Conservation (phyloP, 2,329 filamentous ascomycete genomes). For the Aureobasidium sp. region DNA sequence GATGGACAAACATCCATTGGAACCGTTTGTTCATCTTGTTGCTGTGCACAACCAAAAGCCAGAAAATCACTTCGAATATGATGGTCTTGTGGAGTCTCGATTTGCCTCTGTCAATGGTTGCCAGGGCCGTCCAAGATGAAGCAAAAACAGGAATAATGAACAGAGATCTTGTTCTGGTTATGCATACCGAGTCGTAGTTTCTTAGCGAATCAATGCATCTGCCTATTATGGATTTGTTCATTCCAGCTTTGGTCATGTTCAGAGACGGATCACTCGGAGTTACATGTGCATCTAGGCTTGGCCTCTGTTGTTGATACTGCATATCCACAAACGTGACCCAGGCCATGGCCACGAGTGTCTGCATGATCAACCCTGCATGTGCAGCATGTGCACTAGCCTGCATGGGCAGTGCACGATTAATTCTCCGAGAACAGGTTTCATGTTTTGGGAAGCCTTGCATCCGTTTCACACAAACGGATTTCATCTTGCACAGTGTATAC, state of each 20-base stretch:
- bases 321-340: not conserved
- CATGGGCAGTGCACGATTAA: slow-evolving; percentile 2
- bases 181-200: not conserved
- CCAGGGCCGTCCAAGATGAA: not conserved
- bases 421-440: slow-evolving; percentile 4
- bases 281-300: not conserved
- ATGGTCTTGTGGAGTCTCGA: slow-evolving; percentile 1
- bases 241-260: not conserved
- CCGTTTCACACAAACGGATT: not conserved
- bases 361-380: not conserved
- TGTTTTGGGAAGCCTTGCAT: not conserved
- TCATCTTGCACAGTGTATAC: not conserved
- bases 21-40: slow-evolving; percentile 12
- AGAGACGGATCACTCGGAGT: not conserved
- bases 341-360: not conserved
- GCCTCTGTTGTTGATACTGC: not conserved
- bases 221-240: not conserved
- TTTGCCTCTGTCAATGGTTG: not conserved
- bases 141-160: slow-evolving; percentile 7
- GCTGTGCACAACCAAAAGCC: slow-evolving; percentile 9
- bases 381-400: not conserved
- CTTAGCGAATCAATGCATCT: not conserved
- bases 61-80: not conserved
- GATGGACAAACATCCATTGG: slow-evolving; percentile 5
- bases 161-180: not conserved